Evolutionary conservation across 2,329 filamentous ascomycete genomes (phyloP), one percentile per base, ranked within the genome.

Genomic region (Colletotrichum sp.): DNA sequence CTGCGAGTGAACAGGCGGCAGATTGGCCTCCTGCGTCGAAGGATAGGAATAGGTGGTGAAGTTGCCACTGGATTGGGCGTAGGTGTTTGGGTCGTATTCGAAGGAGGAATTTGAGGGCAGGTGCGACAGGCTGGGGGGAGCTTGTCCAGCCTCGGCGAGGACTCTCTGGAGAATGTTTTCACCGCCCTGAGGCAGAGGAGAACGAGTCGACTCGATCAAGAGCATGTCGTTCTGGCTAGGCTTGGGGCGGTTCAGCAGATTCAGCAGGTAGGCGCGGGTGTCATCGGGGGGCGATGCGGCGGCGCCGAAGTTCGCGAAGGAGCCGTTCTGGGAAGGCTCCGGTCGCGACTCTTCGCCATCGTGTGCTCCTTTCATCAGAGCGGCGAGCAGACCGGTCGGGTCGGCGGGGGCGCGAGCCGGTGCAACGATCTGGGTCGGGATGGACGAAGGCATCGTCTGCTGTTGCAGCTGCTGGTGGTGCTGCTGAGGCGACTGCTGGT

Each of bases 211-310:
- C 77, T 90, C 88, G 68, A 83, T 81, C 76, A 85, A 80, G 8
- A 84, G 81, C 78, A 86, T 86, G 63, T 92, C 90, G 64, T 86
- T 88, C 83, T 93, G 92, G 74, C 89, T 88, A 15, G 92, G 92
- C 85, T 93, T 96, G 68, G 94, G 93, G 65, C 94, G 93, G 81
- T 96, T 97, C 78, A 99, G 90, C 75, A 99, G 89, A 80, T 95
- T 94, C 77, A 99, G 92, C 64, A 99, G 89, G 82, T 97, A 95
- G 78, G 96, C 93, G 84, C 98, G 95, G 6, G 96, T 95, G 83
- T 95, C 93, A 63, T 92, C 89, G 26, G 90, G 86, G 69, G 92
- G 90, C 59, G 90, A 87, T 39, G 87, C 87, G 30, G 87, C 87
- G 30, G 87, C 84, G 78, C 85, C 87, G 85, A 89, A 90, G 52